Conservation (phyloP, 2,329 filamentous ascomycete genomes). For the Bimuria novae-zelandiae region DNA sequence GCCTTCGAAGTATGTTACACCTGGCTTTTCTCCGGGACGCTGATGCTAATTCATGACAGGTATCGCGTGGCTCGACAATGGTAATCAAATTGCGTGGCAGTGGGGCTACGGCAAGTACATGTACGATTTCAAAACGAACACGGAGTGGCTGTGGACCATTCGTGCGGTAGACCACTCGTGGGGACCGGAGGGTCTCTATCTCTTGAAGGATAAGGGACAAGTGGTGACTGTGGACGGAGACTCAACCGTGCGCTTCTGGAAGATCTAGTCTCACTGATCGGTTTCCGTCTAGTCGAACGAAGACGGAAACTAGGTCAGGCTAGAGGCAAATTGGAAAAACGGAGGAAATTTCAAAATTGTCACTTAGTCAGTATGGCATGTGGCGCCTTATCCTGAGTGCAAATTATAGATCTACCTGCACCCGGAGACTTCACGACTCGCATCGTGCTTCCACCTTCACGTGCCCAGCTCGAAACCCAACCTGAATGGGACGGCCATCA, state of each 20-base stretch:
- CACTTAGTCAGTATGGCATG: no score
- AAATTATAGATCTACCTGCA: no score
- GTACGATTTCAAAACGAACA: constrained; percentile 15
- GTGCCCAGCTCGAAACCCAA: no score
- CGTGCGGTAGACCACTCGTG: constrained; percentile 7
- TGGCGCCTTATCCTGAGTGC: no score
- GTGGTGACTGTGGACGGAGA: constrained; percentile 10
- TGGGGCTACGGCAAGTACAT: constrained; percentile 5
- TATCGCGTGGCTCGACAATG: constrained; percentile 8
- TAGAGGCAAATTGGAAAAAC: neutral
- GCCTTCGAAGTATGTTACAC: neutral
- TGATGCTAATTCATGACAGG: neutral
- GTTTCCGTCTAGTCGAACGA: no score
- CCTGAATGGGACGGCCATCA: no score
- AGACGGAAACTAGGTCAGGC: neutral
- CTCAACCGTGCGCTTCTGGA: constrained; percentile 12
- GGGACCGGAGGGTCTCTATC: neutral
- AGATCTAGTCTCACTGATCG: neutral
- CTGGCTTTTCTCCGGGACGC: neutral
- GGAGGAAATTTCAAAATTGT: no score
- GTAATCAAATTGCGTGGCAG: constrained; percentile 9
- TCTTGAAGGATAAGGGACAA: neutral
- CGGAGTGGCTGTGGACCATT: constrained; percentile 2
- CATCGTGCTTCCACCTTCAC: no score
- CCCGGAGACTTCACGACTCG: no score